Conservation (phyloP, 2,329 filamentous ascomycete genomes). For the Thielaviopsis ethacetica region DNA sequence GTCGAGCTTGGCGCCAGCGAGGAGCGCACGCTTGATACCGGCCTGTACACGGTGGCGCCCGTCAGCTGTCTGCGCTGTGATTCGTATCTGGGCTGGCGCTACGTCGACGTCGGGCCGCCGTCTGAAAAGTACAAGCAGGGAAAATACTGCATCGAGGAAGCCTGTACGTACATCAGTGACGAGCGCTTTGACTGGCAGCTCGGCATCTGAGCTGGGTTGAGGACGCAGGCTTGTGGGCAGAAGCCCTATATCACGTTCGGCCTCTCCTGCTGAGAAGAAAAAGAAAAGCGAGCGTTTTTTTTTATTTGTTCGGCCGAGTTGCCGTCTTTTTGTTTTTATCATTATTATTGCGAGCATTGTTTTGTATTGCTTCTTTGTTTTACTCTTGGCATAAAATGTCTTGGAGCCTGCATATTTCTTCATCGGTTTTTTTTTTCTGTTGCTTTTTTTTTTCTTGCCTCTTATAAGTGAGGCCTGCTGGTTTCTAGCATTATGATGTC, state of each 20-base stretch:
- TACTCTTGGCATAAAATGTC: neutral
- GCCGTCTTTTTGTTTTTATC: neutral
- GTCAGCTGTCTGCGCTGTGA: slow-evolving; percentile 41
- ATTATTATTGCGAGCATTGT: neutral
- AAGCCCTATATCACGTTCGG: neutral
- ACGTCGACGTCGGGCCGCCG: slow-evolving; percentile 43
- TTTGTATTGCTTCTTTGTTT: neutral
- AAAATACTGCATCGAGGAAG: slow-evolving; percentile 50
- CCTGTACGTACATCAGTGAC: neutral
- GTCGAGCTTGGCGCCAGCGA: slow-evolving; percentile 37
- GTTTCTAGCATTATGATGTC: slow-evolving; percentile 2
- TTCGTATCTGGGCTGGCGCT: slow-evolving; percentile 49
- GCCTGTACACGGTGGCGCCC: slow-evolving; percentile 47
- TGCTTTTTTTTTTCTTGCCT: neutral
- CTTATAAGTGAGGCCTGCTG: neutral
- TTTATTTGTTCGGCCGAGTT: neutral
- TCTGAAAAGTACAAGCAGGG: slow-evolving; percentile 51
- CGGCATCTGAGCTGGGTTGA: neutral
- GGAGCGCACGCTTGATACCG: slow-evolving; percentile 42
- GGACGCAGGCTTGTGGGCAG: neutral
- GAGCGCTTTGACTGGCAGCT: neutral
- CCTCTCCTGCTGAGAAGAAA: too few species aligned
- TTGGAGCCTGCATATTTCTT: neutral
- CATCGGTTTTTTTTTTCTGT: neutral
- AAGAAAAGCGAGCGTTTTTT: neutral